Evolutionary conservation across 176 grass and related monocot species (phyloP).

Genomic region (Hyparrhenia diplandra): DNA sequence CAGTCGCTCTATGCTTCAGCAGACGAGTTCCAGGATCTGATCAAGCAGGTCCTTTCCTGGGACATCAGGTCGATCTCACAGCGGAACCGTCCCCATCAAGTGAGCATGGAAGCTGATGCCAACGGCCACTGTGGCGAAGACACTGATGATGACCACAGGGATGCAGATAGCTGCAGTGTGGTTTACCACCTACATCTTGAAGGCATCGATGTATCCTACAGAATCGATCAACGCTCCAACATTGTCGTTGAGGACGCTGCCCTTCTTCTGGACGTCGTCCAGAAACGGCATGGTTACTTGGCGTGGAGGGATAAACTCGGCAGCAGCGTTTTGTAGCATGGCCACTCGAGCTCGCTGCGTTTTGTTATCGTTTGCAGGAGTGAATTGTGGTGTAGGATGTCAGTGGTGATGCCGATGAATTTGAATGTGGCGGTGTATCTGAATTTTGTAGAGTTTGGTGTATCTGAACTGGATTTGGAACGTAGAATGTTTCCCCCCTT

Average conservation of each 20-base stretch:
- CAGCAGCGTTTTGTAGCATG: background rate
- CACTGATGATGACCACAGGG: background rate
- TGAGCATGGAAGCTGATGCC: conserved; percentile 1
- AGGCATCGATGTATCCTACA: conserved; percentile 85
- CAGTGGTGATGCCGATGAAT: background rate
- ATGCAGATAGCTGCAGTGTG: background rate
- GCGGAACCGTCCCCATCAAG: conserved; percentile 52
- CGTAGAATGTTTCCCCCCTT: background rate
- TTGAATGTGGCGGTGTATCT: background rate
- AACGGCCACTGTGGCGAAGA: background rate
- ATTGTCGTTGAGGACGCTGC: conserved; percentile 53
- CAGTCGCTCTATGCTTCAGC: conserved; percentile 58
- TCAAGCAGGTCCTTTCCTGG: conserved; percentile 80
- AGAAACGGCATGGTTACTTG: conserved; percentile 27
- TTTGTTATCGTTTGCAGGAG: background rate
- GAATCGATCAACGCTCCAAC: conserved; percentile 46
- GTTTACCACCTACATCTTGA: conserved; percentile 77
- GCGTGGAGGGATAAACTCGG: conserved; percentile 39
- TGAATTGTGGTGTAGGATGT: background rate
- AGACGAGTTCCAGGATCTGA: conserved; percentile 64
- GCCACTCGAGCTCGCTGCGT: background rate
- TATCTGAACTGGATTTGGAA: background rate
- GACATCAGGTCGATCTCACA: conserved; percentile 91
- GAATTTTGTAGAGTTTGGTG: background rate
- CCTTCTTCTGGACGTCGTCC: conserved; percentile 11